Conservation (phyloP, 2,329 filamentous ascomycete genomes). For the Phoma sp. region DNA sequence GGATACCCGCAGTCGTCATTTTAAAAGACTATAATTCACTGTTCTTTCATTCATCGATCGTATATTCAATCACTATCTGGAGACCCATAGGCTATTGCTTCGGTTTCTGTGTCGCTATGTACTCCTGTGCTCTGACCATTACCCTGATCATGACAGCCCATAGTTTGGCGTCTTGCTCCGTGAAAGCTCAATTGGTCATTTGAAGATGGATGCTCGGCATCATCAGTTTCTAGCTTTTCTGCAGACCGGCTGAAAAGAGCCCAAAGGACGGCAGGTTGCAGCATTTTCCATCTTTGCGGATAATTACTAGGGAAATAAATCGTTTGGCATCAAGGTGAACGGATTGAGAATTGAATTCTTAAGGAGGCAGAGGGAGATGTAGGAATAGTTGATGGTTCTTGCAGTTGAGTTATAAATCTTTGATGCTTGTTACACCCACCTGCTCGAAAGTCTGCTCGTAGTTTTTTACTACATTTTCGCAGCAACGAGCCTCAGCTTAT, state of each 20-base stretch:
- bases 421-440: neutral
- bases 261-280: neutral
- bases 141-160: no score
- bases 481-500: slow-evolving; percentile 8
- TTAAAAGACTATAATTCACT: no score
- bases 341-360: neutral
- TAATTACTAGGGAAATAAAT: neutral
- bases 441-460: neutral
- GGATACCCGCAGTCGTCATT: no score
- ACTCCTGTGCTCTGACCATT: no score
- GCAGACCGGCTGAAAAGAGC: neutral
- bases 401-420: neutral
- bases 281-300: neutral
- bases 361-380: neutral
- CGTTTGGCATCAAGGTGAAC: neutral
- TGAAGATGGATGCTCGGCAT: neutral
- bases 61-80: no score
- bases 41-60: no score
- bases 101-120: no score
- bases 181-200: no score
- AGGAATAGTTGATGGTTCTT: neutral
- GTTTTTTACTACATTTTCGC: neutral
- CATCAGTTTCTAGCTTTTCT: neutral
- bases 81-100: no score
- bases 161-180: no score